Evolutionary conservation across 2,329 filamentous ascomycete genomes (phyloP).

Genomic region (Colletotrichum liaoningense): DNA sequence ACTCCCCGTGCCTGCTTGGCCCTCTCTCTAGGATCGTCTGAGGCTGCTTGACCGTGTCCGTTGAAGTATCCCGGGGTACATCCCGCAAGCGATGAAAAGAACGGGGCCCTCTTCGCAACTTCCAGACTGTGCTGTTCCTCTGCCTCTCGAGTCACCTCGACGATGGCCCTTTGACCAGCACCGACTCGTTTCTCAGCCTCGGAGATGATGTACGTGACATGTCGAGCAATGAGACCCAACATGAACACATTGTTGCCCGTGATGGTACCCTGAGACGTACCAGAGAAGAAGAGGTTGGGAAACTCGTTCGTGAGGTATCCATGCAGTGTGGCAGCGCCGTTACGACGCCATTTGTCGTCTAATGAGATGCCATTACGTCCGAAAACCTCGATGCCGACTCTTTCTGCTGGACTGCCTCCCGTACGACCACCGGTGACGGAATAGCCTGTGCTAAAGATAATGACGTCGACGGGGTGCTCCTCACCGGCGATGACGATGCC

Average conservation of each 20-base stretch:
- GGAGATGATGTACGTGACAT: slow-evolving; percentile 52
- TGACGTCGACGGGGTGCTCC: slow-evolving; percentile 57
- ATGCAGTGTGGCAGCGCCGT: slow-evolving; percentile 30
- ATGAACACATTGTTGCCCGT: neutral
- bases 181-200: neutral
- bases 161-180: neutral
- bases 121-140: neutral
- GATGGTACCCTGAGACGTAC: neutral
- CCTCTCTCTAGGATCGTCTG: neutral
- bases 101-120: neutral
- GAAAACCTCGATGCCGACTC: slow-evolving; percentile 16
- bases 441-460: slow-evolving; percentile 38
- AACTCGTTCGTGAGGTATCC: slow-evolving; percentile 36
- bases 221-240: slow-evolving; percentile 51
- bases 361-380: slow-evolving; percentile 33
- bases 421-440: neutral
- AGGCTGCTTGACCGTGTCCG: neutral
- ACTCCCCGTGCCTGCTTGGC: neutral
- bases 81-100: neutral
- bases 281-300: slow-evolving; percentile 38
- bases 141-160: neutral
- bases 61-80: neutral
- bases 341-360: slow-evolving; percentile 36
- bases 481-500: slow-evolving; percentile 60
- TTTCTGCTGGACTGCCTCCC: slow-evolving; percentile 31